A percentile compares a stretch with the other conserved stretches of the same genome.
Evolutionary conservation across 805 yeast genomes (phyloP).

Genomic region (Yarrowia sp.): DNA sequence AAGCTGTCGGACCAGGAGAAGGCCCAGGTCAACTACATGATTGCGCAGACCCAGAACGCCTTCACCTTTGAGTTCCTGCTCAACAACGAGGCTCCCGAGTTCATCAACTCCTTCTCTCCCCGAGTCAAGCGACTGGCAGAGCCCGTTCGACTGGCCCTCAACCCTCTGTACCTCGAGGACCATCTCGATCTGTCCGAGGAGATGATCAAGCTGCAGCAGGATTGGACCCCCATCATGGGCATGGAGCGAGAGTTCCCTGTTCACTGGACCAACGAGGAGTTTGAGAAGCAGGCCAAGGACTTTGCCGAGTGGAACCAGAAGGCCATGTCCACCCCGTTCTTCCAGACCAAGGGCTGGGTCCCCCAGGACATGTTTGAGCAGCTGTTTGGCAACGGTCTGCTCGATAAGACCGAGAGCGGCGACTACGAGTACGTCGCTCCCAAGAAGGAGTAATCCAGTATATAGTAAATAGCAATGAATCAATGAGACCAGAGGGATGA

Average conservation of each 20-base stretch:
- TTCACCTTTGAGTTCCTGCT: slow-evolving; percentile 79
- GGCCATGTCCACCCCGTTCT: slow-evolving; percentile 70
- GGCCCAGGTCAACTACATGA: slow-evolving; percentile 80
- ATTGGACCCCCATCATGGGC: slow-evolving; percentile 33
- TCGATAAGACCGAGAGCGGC: slow-evolving; percentile 59
- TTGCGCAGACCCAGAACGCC: slow-evolving; percentile 86
- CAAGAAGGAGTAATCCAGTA: slow-evolving; percentile 3
- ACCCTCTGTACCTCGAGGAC: slow-evolving; percentile 30
- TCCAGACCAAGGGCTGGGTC: slow-evolving; percentile 91
- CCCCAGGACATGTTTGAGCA: slow-evolving; percentile 89
- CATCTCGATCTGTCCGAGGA: slow-evolving; percentile 37
- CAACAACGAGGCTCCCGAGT: slow-evolving; percentile 53
- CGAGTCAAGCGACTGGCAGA: slow-evolving; percentile 53
- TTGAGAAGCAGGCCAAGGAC: slow-evolving; percentile 54
- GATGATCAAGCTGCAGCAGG: slow-evolving; percentile 33
- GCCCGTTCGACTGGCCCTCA: slow-evolving; percentile 35
- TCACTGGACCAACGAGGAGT: slow-evolving; percentile 53
- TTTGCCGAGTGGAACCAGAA: slow-evolving; percentile 67
- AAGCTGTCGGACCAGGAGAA: slow-evolving; percentile 66
- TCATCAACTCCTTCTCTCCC: slow-evolving; percentile 80
- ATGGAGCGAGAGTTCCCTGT: slow-evolving; percentile 51
- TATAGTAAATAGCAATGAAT: background rate
- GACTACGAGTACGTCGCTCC: slow-evolving; percentile 42
- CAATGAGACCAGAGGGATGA: background rate
- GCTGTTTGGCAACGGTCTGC: slow-evolving; percentile 62